A percentile compares a stretch with the other conserved stretches of the same genome.
These are phyloP conservation scores for Hygrocybe punicea DNA, from an alignment of 768 basidiomycete species.

Conservation along the genomic window DNA sequence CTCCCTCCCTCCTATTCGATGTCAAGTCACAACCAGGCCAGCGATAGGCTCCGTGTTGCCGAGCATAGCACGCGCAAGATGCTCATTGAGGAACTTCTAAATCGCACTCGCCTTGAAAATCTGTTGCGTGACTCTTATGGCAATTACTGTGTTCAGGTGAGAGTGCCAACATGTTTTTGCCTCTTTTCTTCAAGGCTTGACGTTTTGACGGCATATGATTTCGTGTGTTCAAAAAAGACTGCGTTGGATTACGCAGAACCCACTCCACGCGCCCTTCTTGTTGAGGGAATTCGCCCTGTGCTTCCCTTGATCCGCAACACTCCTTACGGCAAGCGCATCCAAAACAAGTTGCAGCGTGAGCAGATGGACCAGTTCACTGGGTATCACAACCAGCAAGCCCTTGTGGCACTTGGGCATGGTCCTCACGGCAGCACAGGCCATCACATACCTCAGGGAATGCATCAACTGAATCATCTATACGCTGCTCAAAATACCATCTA, in stretches of 20 bases:
- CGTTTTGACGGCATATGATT: no score
- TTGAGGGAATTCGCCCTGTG: conserved; percentile 98
- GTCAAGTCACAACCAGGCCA: no score
- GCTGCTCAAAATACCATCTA: no score
- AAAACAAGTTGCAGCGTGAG: conserved; percentile 96
- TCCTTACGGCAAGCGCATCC: conserved; percentile 99
- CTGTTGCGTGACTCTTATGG: conserved; percentile 94
- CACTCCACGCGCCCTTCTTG: conserved; percentile 81
- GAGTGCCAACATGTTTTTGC: conserved; percentile 14
- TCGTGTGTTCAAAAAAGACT: conserved; percentile 50
- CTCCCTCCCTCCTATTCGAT: neutral
- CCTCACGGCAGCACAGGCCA: no score
- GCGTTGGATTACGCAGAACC: conserved; percentile 97
- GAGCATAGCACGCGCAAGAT: conserved; percentile 93
- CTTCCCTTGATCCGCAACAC: conserved; percentile 98
- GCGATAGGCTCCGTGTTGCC: conserved; percentile 86
- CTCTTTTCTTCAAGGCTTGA: no score
- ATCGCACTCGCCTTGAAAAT: conserved; percentile 92
- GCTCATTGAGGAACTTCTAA: conserved; percentile 91
- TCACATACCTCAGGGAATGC: no score
- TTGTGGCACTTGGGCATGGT: conserved; percentile 42
- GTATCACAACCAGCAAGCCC: conserved; percentile 57
- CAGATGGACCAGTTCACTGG: conserved; percentile 60
- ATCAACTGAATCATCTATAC: no score
- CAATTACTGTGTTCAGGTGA: conserved; percentile 89